A percentile compares a stretch with the other conserved stretches of the same genome.
phyloP scores from a whole-genome alignment of 2,329 filamentous ascomycete genomes.

The Balansia obtecta region DNA sequence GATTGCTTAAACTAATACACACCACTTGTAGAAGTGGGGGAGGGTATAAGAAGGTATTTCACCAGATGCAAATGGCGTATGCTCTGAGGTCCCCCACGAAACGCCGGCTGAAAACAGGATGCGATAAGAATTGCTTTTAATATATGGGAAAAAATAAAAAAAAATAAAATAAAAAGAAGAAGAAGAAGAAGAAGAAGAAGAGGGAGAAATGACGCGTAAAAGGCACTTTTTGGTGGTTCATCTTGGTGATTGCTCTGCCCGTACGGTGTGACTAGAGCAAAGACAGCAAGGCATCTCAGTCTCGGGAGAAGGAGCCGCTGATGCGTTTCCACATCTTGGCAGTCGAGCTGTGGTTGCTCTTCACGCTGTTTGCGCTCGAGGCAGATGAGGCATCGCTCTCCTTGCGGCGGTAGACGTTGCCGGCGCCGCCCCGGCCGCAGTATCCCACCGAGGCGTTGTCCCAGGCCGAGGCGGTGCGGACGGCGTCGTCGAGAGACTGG shows the following conservation, averaged over 20 bases:
- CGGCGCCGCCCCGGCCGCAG: conserved; percentile 54
- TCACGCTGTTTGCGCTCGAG: conserved; percentile 16
- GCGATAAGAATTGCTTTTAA: too few relatives aligned
- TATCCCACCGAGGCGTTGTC: conserved; percentile 39
- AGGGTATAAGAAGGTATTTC: conserved; percentile 24
- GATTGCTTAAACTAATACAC: neutral
- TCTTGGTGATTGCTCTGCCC: neutral
- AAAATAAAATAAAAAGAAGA: too few relatives aligned
- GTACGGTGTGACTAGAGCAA: too few relatives aligned
- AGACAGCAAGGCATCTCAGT: too few relatives aligned
- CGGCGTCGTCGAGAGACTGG: conserved; percentile 36
- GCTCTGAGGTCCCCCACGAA: conserved; percentile 21
- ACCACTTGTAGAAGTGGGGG: conserved; percentile 4
- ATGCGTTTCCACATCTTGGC: conserved; percentile 22
- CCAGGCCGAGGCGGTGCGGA: conserved; percentile 30
- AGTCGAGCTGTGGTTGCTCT: conserved; percentile 24
- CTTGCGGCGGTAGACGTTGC: conserved; percentile 46
- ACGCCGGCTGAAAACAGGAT: conserved; percentile 14
- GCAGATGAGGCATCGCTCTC: conserved; percentile 17
- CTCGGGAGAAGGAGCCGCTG: conserved; percentile 20
- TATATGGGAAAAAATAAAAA: too few relatives aligned
- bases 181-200: too few relatives aligned
- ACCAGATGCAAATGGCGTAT: conserved; percentile 30
- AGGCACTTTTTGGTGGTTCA: neutral
- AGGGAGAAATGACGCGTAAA: neutral